These are phyloP conservation scores for Oryza coarctata DNA, from an alignment of 176 grass and related monocot species.

Conservation along the genomic window DNA sequence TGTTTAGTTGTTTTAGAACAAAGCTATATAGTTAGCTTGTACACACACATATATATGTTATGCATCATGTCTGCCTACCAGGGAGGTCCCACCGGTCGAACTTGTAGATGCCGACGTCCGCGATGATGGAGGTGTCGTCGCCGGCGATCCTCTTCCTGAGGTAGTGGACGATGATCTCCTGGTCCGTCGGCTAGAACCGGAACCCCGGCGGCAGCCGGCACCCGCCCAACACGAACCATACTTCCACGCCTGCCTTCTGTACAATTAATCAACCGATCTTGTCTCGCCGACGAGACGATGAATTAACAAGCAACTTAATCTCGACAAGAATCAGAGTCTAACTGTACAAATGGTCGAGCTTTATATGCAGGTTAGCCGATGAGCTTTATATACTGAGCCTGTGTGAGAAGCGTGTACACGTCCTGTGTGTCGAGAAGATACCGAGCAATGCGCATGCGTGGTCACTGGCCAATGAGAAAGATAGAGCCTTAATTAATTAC, in stretches of 20 bases:
- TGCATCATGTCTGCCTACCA: slow-evolving; percentile 12
- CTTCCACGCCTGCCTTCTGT: too few species aligned
- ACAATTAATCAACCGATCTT: too few species aligned
- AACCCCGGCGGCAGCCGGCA: slow-evolving; percentile 27
- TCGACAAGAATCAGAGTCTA: too few species aligned
- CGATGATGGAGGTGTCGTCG: slow-evolving; percentile 48
- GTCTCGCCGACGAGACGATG: too few species aligned
- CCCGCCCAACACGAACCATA: too few species aligned
- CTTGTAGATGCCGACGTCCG: slow-evolving; percentile 58
- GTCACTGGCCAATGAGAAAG: too few species aligned
- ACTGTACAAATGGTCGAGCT: too few species aligned
- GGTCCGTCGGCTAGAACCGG: slow-evolving; percentile 12
- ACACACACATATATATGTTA: background rate
- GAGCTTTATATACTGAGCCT: too few species aligned
- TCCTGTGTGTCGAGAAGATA: background rate
- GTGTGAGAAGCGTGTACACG: too few species aligned
- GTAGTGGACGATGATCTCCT: slow-evolving; percentile 49
- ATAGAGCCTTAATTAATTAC: too few species aligned
- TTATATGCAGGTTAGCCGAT: too few species aligned
- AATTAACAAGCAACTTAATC: too few species aligned
- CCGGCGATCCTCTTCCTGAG: slow-evolving; percentile 38
- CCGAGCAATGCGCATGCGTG: background rate
- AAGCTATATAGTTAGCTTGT: background rate
- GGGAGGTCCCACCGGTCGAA: slow-evolving; percentile 53
- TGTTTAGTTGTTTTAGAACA: background rate